phyloP scores from a whole-genome alignment of 169 alveolate genomes.

The Theileria annulata region DNA sequence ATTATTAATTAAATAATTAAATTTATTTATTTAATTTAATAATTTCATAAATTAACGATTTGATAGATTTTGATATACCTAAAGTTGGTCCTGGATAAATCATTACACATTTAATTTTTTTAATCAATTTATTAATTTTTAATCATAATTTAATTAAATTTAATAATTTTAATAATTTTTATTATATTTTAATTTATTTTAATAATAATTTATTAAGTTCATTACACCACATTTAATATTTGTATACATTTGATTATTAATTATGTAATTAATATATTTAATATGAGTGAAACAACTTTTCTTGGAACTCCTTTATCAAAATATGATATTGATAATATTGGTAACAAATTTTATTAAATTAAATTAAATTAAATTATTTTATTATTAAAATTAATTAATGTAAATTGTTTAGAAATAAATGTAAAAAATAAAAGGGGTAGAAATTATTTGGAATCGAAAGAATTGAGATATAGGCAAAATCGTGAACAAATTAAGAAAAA shows the following conservation, averaged over 20 bases:
- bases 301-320: slow-evolving; percentile 63
- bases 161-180: background rate
- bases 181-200: too few species aligned
- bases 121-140: background rate
- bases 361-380: too few species aligned
- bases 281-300: slow-evolving; percentile 43
- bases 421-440: background rate
- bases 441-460: slow-evolving; percentile 22
- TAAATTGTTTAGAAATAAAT: slow-evolving; percentile 16
- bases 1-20: background rate
- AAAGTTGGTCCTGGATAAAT: slow-evolving; percentile 88
- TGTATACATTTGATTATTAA: background rate
- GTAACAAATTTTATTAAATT: slow-evolving; percentile 21
- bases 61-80: slow-evolving; percentile 86
- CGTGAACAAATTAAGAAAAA: slow-evolving; percentile 50
- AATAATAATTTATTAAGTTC: background rate
- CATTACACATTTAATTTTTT: background rate
- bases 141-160: background rate
- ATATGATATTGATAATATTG: slow-evolving; percentile 59
- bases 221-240: background rate
- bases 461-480: slow-evolving; percentile 41
- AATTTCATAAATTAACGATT: too few species aligned
- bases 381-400: background rate
- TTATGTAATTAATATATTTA: background rate
- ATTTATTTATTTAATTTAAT: background rate